phyloP scores from a whole-genome alignment of 768 basidiomycete species.

The Leccinum fibrillosum region DNA sequence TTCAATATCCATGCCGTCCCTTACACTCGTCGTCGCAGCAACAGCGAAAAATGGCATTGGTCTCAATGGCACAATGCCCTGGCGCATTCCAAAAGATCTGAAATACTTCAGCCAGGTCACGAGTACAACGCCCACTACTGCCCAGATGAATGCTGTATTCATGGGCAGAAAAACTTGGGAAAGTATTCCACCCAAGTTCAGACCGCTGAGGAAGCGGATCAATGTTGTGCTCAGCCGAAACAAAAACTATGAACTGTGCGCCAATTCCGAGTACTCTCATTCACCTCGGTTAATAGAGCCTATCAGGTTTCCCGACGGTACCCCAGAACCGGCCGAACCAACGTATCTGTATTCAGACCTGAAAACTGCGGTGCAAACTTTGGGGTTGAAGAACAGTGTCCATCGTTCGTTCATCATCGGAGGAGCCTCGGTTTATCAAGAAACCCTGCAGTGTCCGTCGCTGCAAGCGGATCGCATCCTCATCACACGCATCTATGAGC shows the following conservation, averaged over 20 bases:
- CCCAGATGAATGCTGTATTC: constrained; percentile 67
- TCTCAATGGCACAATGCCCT: constrained; percentile 69
- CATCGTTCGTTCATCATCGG: constrained; percentile 85
- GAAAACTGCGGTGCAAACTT: constrained; percentile 13
- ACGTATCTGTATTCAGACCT: constrained; percentile 30
- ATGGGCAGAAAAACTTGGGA: constrained; percentile 99
- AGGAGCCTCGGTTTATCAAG: constrained; percentile 81
- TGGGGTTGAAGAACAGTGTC: constrained; percentile 24
- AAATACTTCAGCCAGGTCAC: constrained; percentile 89
- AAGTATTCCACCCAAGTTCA: constrained; percentile 82
- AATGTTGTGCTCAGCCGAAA: constrained; percentile 80
- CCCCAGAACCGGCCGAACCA: constrained; percentile 11
- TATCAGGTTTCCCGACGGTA: constrained; percentile 13
- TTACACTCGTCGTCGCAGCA: constrained; percentile 94
- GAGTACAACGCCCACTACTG: constrained; percentile 50
- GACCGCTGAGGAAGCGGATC: constrained; percentile 70
- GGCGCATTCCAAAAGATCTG: constrained; percentile 87
- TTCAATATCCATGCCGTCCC: constrained; percentile 46
- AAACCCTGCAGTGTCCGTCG: constrained; percentile 47
- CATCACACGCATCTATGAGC: constrained; percentile 76
- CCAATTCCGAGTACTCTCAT: neutral
- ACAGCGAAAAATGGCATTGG: constrained; percentile 89
- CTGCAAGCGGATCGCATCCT: constrained; percentile 74
- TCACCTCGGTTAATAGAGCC: constrained; percentile 5
- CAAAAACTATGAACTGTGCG: constrained; percentile 59